A percentile compares a stretch with the other conserved stretches of the same genome.
These are phyloP conservation scores for Botrytis fabae DNA, from an alignment of 2,329 filamentous ascomycete genomes.

Conservation along the genomic window DNA sequence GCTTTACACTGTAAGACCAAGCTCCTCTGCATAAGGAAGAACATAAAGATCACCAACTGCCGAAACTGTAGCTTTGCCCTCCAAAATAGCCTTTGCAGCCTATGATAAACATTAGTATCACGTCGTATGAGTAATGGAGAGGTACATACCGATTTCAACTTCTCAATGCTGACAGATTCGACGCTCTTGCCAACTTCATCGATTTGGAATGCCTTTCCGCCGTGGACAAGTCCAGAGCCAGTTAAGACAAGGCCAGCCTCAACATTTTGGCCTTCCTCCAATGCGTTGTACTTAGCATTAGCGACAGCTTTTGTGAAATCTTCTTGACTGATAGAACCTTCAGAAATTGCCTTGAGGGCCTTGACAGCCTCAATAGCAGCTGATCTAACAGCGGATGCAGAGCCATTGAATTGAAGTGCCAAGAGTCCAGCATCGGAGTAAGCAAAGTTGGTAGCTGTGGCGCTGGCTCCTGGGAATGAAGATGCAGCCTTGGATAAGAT, in stretches of 20 bases:
- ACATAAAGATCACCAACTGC: constrained; percentile 88
- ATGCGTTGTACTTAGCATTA: constrained; percentile 87
- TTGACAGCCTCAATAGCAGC: constrained; percentile 77
- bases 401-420: constrained; percentile 76
- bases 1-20: constrained; percentile 89
- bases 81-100: constrained; percentile 85
- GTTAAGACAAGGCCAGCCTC: constrained; percentile 78
- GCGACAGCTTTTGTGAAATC: constrained; percentile 89
- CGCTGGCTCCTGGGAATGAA: constrained; percentile 63
- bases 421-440: constrained; percentile 96
- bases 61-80: constrained; percentile 85
- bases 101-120: constrained; percentile 47
- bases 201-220: constrained; percentile 80
- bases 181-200: constrained; percentile 76
- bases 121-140: not conserved
- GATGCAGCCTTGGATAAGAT: constrained; percentile 79
- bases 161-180: constrained; percentile 77
- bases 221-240: constrained; percentile 79
- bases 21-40: constrained; percentile 89
- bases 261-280: constrained; percentile 78
- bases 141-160: constrained; percentile 77
- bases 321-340: constrained; percentile 75
- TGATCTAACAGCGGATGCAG: constrained; percentile 69
- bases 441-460: constrained; percentile 73
- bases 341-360: constrained; percentile 76